phyloP scores from a whole-genome alignment of 139 green algal species.

The Edaphochlamys debaryana region DNA sequence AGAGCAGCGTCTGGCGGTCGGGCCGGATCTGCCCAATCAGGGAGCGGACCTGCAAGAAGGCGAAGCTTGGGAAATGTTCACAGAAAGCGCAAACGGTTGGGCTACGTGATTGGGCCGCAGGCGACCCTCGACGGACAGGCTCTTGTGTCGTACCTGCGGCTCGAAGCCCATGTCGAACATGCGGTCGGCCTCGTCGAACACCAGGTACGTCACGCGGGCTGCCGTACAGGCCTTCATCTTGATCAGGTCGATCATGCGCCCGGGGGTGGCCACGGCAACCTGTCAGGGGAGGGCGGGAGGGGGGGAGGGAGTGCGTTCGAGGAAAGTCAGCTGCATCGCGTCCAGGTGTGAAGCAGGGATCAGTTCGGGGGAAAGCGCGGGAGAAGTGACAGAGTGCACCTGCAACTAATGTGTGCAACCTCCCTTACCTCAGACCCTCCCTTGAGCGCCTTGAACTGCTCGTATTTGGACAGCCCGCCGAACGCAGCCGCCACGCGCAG shows the following conservation, averaged over 20 bases:
- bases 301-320: too few species aligned
- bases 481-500: constrained; percentile 83
- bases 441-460: constrained; percentile 95
- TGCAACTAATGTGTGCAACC: too few species aligned
- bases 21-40: constrained; percentile 89
- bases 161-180: constrained; percentile 98
- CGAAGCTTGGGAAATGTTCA: too few species aligned
- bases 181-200: constrained; percentile 95
- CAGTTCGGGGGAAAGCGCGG: too few species aligned
- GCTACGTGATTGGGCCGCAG: too few species aligned
- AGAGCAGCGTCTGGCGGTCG: constrained; percentile 93
- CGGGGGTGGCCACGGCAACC: constrained; percentile 88
- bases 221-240: constrained; percentile 74
- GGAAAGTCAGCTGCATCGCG: too few species aligned
- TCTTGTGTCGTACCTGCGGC: constrained; percentile 81
- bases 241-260: constrained; percentile 87
- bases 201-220: constrained; percentile 83
- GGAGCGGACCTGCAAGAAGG: constrained; percentile 81
- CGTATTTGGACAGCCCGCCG: constrained; percentile 92
- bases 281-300: too few species aligned
- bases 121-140: too few species aligned
- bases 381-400: too few species aligned
- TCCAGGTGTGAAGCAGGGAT: too few species aligned
- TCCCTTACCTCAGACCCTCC: constrained; percentile 66
- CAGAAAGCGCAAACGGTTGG: too few species aligned